These are phyloP conservation scores for Dissophora ornata DNA, from an alignment of 192 early-diverging fungal genomes.

Conservation along the genomic window DNA sequence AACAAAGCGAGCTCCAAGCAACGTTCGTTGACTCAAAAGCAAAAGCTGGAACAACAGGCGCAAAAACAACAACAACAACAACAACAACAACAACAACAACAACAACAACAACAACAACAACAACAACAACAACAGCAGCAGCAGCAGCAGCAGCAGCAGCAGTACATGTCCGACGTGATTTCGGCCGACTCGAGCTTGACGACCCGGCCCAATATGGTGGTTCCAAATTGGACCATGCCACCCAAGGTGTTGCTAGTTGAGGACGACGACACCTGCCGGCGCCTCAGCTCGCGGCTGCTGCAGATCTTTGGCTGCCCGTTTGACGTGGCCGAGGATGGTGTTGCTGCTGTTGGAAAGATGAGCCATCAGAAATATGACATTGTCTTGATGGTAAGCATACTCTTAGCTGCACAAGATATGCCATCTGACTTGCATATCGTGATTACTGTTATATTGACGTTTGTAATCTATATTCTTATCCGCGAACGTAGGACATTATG, in stretches of 20 bases:
- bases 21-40: slow-evolving; percentile 10
- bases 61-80: slow-evolving; percentile 33
- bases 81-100: slow-evolving; percentile 15
- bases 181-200: slow-evolving; percentile 12
- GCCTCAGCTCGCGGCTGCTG: slow-evolving; percentile 63
- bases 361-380: slow-evolving; percentile 76
- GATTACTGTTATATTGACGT: no score
- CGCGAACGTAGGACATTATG: slow-evolving; percentile 69
- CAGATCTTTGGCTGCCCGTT: slow-evolving; percentile 74
- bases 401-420: no score
- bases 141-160: slow-evolving; percentile 30
- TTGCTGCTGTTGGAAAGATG: slow-evolving; percentile 73
- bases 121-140: slow-evolving; percentile 23
- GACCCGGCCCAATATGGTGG: slow-evolving; percentile 35
- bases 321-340: slow-evolving; percentile 77
- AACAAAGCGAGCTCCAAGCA: slow-evolving; percentile 3
- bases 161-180: slow-evolving; percentile 14
- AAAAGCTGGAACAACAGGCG: slow-evolving; percentile 23
- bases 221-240: slow-evolving; percentile 61
- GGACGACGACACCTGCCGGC: slow-evolving; percentile 73
- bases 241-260: slow-evolving; percentile 76
- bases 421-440: no score
- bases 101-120: slow-evolving; percentile 22
- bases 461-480: no score
- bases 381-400: slow-evolving; percentile 70